A percentile compares a stretch with the other conserved stretches of the same genome.
Conservation (phyloP, 148 eudicot genomes). For the Rhododendron griersonianum region DNA sequence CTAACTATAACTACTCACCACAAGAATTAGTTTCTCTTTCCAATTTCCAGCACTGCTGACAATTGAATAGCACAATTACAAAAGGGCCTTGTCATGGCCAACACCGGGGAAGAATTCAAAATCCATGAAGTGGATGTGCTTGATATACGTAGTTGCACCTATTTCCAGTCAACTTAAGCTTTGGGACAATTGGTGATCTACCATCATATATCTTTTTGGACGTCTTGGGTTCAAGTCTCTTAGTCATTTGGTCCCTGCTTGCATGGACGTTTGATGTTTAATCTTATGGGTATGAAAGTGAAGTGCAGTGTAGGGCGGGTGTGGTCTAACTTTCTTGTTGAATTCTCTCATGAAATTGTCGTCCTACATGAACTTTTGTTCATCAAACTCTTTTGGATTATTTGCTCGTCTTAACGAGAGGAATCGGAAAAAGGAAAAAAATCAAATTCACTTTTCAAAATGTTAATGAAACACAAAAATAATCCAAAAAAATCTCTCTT, state of each 20-base stretch:
- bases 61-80: background rate
- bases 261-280: background rate
- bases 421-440: background rate
- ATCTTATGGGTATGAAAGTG: background rate
- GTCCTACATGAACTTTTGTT: background rate
- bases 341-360: background rate
- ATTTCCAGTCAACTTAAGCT: background rate
- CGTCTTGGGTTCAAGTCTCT: background rate
- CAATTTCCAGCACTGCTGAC: background rate
- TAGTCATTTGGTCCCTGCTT: background rate
- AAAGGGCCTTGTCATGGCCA: background rate
- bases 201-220: background rate
- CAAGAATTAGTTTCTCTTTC: background rate
- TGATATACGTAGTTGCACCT: background rate
- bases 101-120: background rate
- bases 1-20: background rate
- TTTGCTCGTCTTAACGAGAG: background rate
- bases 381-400: background rate
- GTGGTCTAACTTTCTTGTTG: background rate
- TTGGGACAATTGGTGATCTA: background rate
- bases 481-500: background rate
- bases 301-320: background rate
- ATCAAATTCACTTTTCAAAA: too few species aligned
- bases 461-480: background rate
- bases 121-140: background rate